Evolutionary conservation across 2,329 filamentous ascomycete species (phyloP).

Genomic region (Calonectria naviculata): DNA sequence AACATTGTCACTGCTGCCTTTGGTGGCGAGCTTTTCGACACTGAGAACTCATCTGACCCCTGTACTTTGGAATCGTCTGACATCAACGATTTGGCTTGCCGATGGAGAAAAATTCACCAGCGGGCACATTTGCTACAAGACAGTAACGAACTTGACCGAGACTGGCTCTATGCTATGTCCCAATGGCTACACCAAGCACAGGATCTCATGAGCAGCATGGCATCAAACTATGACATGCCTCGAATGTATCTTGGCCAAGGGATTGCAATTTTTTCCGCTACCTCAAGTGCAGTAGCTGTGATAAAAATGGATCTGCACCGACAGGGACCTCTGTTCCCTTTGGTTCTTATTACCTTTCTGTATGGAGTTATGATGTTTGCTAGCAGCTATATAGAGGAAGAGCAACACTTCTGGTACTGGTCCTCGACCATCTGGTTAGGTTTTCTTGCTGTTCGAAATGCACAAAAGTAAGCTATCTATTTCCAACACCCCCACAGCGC

Average conservation of each 20-base stretch:
- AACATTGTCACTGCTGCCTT: slow-evolving; percentile 82
- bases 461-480: slow-evolving; percentile 49
- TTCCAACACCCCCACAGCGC: no score
- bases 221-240: slow-evolving; percentile 88
- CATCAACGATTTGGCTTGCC: slow-evolving; percentile 73
- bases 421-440: slow-evolving; percentile 76
- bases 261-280: slow-evolving; percentile 47
- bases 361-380: slow-evolving; percentile 97
- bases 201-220: slow-evolving; percentile 84
- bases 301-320: slow-evolving; percentile 22
- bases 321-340: slow-evolving; percentile 47
- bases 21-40: slow-evolving; percentile 57
- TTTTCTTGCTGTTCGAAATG: slow-evolving; percentile 61
- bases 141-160: slow-evolving; percentile 44
- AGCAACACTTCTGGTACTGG: slow-evolving; percentile 99
- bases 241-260: slow-evolving; percentile 64
- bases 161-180: slow-evolving; percentile 57
- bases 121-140: slow-evolving; percentile 37
- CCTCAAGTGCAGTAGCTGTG: slow-evolving; percentile 26
- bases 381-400: slow-evolving; percentile 97
- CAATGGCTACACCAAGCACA: slow-evolving; percentile 80
- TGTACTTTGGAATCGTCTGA: slow-evolving; percentile 49
- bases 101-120: slow-evolving; percentile 64
- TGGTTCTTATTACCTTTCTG: slow-evolving; percentile 64
- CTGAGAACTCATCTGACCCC: slow-evolving; percentile 46